Evolutionary conservation across 768 basidiomycete species (phyloP), one percentile per base, ranked within the genome.

Genomic region (Mrakia hoshinonis): DNA sequence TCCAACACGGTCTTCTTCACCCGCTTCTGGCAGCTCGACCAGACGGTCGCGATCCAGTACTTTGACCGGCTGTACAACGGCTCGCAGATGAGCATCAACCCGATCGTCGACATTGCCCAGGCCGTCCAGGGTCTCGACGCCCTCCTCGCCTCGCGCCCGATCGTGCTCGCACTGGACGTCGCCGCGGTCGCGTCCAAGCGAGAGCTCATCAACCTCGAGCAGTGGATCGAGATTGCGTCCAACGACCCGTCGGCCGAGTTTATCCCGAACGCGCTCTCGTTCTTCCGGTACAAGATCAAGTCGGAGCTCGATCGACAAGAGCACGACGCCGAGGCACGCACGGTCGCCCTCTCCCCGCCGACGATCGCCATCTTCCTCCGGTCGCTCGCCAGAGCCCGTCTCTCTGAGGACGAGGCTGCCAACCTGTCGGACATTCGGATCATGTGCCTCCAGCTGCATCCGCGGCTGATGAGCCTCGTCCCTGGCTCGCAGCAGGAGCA

Each of bases 1-100:
- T 93, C 93, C 75, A 92, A 96, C 76, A 92, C 96, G 75, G 85
- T 99, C 12, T 93, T 97, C 69, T 97, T 98, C 82, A 92, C 95
- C 87, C 86, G 92, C 61, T 87, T 99, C 68, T 94, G 91, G 89
- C 91, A 94, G 77, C 88, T 91, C 52, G 86, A 92, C 76, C 90
- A 90, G 0, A 82, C 87, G 0, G 91, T 93, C 78, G 85, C 98
- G 64, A 88, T 92, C 5, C 85, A 87, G 69, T 91, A 92, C 9
- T 89, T 98, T 80, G 86, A 89, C 38, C 91, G 92, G 74, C 94
- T 92, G 77, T 96, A 98, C 79, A 85, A 88, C 61, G 92, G 94
- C 76, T 91, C 87, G 73, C 90, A 91, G 49, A 84, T 93, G 68
- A 96, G 98, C 77, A 91, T 98, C 68, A 92, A 92, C 20, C 85